Evolutionary conservation across 306 rosid species (phyloP).

Genomic region (Quercus dentata): DNA sequence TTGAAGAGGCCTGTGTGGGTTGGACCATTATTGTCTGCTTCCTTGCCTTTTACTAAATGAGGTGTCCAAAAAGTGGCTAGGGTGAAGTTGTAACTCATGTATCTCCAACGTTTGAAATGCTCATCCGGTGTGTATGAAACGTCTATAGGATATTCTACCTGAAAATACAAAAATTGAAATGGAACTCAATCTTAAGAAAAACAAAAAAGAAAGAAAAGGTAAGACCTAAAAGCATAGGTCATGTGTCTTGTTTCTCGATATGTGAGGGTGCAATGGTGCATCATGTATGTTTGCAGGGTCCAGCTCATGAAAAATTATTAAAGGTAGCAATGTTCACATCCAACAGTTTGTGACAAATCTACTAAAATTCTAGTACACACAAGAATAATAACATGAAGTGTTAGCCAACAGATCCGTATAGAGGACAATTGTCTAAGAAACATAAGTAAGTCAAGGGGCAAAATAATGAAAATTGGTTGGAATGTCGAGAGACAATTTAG

Average conservation of each 20-base stretch:
- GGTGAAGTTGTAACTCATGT: constrained; percentile 81
- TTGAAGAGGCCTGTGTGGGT: constrained; percentile 45
- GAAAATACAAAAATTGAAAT: not conserved
- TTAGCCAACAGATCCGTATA: not conserved
- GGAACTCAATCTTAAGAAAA: not conserved
- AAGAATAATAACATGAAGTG: no score
- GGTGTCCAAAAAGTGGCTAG: constrained; percentile 73
- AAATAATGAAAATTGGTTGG: constrained; percentile 12
- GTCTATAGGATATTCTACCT: constrained; percentile 87
- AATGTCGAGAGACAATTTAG: constrained; percentile 24
- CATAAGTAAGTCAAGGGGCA: not conserved
- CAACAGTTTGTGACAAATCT: not conserved
- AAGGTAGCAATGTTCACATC: not conserved
- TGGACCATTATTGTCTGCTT: constrained; percentile 47
- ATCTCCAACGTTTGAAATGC: constrained; percentile 61
- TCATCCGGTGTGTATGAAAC: constrained; percentile 55
- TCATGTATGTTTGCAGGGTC: constrained; percentile 24
- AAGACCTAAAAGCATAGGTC: not conserved
- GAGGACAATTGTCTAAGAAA: not conserved
- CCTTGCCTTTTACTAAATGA: constrained; percentile 61
- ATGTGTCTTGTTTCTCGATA: not conserved
- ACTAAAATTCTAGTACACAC: not conserved
- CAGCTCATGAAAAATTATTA: constrained; percentile 33
- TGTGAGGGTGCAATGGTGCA: constrained; percentile 2
- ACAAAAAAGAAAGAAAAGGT: not conserved